phyloP scores from a whole-genome alignment of 116 monocot species.

The Papilionanthe hybrid region DNA sequence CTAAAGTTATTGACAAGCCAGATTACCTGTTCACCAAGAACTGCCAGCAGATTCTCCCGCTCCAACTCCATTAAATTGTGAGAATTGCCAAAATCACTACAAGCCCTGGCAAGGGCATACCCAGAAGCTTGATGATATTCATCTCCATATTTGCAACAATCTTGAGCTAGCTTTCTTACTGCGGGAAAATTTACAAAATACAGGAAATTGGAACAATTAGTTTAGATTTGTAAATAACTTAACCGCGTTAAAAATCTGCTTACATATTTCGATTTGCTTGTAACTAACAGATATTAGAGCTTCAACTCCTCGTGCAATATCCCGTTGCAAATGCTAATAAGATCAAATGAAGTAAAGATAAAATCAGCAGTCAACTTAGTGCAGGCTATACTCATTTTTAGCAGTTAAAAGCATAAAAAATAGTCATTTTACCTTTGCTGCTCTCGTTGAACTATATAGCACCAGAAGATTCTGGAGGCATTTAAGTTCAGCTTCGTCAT shows the following conservation, averaged over 20 bases:
- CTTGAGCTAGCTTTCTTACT: conserved; percentile 81
- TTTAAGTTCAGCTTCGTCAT: conserved; percentile 60
- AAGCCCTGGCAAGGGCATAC: conserved; percentile 65
- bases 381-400: too few species aligned
- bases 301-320: conserved; percentile 58
- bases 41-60: conserved; percentile 55
- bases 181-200: conserved; percentile 6
- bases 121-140: conserved; percentile 51
- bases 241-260: conserved; percentile 4
- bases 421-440: conserved; percentile 51
- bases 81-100: conserved; percentile 68
- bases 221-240: background rate
- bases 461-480: conserved; percentile 75
- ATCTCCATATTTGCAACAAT: conserved; percentile 78
- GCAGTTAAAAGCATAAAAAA: background rate
- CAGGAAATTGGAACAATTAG: background rate
- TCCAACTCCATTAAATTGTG: conserved; percentile 71
- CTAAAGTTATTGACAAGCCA: background rate
- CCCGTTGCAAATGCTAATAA: conserved; percentile 71
- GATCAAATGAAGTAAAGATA: background rate
- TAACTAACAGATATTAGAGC: conserved; percentile 57
- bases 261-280: conserved; percentile 85
- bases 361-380: background rate
- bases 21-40: conserved; percentile 64
- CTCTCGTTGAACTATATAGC: conserved; percentile 74